A percentile compares a stretch with the other conserved stretches of the same genome.
These are phyloP conservation scores for Protostelium mycophagum DNA, from an alignment of 78 protist species.

Conservation along the genomic window DNA sequence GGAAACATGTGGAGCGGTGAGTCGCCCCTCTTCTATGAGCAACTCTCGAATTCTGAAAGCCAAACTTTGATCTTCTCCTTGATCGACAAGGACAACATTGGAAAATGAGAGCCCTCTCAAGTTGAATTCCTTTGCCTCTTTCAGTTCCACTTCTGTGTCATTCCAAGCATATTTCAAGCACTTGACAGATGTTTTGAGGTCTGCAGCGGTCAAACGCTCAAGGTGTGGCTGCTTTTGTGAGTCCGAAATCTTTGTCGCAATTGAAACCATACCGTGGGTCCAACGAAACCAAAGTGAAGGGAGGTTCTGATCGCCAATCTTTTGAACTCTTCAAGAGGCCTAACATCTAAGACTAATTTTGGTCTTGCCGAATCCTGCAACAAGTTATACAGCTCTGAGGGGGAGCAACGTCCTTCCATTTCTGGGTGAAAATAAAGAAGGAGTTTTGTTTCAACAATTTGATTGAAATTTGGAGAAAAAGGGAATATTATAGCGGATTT, in stretches of 20 bases:
- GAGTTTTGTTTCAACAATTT: no score
- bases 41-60: background rate
- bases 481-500: no score
- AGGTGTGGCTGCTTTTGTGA: slow-evolving; percentile 22
- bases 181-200: slow-evolving; percentile 13
- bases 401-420: background rate
- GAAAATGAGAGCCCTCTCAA: background rate
- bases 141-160: slow-evolving; percentile 8
- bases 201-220: slow-evolving; percentile 5
- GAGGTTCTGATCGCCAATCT: slow-evolving; percentile 5
- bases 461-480: no score
- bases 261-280: no score
- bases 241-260: slow-evolving; percentile 5
- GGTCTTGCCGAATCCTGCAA: slow-evolving; percentile 24
- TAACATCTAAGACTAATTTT: slow-evolving; percentile 34
- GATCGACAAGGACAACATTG: background rate
- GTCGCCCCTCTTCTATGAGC: background rate
- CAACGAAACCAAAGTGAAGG: no score
- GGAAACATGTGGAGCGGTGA: background rate
- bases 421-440: no score
- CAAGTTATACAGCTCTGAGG: slow-evolving; percentile 26
- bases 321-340: slow-evolving; percentile 13
- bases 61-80: background rate
- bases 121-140: background rate
- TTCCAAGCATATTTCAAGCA: background rate